These are phyloP conservation scores for Tilletia caries DNA, from an alignment of 1,284 basidiomycete species.

Conservation along the genomic window DNA sequence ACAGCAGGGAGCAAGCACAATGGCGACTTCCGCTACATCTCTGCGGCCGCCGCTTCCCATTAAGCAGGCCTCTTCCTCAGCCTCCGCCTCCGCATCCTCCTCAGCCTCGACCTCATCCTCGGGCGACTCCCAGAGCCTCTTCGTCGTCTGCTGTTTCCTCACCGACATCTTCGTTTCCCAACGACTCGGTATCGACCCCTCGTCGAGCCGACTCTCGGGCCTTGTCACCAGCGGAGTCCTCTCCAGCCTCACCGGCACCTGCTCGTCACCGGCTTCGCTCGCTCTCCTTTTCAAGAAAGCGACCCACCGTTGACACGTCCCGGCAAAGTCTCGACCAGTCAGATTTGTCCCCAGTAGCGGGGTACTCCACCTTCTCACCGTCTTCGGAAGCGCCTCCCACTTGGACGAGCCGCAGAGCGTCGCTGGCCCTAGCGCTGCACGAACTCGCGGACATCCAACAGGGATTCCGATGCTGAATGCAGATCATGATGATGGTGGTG, in stretches of 20 bases:
- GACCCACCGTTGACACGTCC: neutral
- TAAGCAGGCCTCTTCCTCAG: too few species aligned
- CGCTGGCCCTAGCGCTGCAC: too few species aligned
- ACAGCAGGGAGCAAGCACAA: too few species aligned
- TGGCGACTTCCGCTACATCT: too few species aligned
- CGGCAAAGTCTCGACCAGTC: neutral
- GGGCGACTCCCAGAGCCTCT: neutral
- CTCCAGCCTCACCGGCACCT: neutral
- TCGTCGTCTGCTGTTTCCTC: neutral
- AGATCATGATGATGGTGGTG: too few species aligned
- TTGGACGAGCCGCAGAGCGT: too few species aligned
- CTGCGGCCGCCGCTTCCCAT: too few species aligned
- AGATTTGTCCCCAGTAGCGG: neutral
- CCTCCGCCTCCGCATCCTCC: neutral
- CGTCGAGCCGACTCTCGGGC: neutral
- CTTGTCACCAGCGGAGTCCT: too few species aligned
- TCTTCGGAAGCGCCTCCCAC: neutral
- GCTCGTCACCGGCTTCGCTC: neutral
- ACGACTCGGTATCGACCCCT: neutral
- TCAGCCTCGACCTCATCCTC: neutral
- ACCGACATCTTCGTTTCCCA: neutral
- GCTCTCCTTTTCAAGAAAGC: slow-evolving; percentile 2
- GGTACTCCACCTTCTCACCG: neutral
- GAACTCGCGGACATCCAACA: too few species aligned
- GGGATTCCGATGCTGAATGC: too few species aligned